Evolutionary conservation across 192 early-diverging fungal species (phyloP).

Genomic region (Dispira parvispora): DNA sequence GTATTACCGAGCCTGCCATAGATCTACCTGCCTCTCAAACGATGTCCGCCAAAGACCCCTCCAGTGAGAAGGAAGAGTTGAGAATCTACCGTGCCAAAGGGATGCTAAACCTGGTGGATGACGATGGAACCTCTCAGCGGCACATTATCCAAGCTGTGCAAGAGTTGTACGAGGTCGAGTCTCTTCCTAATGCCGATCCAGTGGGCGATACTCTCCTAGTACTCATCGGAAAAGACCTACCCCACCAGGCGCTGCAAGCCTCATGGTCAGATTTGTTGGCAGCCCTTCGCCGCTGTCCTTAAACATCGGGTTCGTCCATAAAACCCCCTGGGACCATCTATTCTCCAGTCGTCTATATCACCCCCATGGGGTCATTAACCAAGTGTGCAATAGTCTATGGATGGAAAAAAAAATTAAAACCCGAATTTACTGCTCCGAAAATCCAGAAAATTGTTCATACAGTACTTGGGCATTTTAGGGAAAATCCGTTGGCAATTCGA

Average conservation of each 20-base stretch:
- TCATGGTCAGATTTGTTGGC: conserved; percentile 6
- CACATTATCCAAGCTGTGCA: conserved; percentile 10
- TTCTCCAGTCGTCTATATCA: too few species aligned
- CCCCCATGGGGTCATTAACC: too few species aligned
- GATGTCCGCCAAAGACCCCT: too few species aligned
- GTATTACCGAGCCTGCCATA: background rate
- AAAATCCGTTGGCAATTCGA: too few species aligned
- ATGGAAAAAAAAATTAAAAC: too few species aligned
- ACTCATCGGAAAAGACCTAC: conserved; percentile 7
- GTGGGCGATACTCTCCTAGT: background rate
- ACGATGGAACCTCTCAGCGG: background rate
- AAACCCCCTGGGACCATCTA: too few species aligned
- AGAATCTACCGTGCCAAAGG: conserved; percentile 10
- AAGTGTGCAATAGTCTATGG: too few species aligned
- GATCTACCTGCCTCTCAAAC: too few species aligned
- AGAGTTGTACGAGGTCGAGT: conserved; percentile 5
- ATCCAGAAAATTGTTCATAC: too few species aligned
- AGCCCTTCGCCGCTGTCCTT: background rate
- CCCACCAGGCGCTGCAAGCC: background rate
- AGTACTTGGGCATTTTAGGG: too few species aligned
- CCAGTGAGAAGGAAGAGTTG: background rate
- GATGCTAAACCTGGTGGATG: background rate
- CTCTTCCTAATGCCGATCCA: background rate
- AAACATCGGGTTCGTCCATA: background rate
- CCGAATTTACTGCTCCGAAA: too few species aligned